Evolutionary conservation across 2,329 filamentous ascomycete genomes (phyloP).

Genomic region (Plectosphaerella plurivora): DNA sequence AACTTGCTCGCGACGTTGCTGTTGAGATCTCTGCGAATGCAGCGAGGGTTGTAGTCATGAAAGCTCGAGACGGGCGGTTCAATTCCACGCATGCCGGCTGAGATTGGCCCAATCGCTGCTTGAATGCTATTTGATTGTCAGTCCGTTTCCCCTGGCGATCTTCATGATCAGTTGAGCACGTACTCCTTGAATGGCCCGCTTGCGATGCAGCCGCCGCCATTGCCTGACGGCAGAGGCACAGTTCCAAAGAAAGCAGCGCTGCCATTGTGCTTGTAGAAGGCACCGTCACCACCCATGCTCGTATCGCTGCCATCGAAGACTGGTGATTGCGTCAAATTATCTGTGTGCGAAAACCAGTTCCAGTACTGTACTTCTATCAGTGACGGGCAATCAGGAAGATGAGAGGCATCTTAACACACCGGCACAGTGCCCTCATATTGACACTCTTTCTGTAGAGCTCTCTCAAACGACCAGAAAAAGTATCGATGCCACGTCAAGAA

Average conservation of each 20-base stretch:
- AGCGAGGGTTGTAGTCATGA: slow-evolving; percentile 22
- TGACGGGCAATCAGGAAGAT: too few species aligned
- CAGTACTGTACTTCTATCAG: slow-evolving; percentile 19
- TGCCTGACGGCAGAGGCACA: slow-evolving; percentile 25
- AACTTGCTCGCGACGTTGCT: neutral
- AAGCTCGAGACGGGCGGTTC: neutral
- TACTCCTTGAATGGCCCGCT: slow-evolving; percentile 23
- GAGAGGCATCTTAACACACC: too few species aligned
- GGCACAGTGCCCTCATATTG: slow-evolving; percentile 11
- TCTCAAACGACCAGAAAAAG: slow-evolving; percentile 8
- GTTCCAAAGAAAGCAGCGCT: slow-evolving; percentile 9
- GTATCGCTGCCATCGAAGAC: slow-evolving; percentile 34
- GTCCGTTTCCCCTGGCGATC: too few species aligned
- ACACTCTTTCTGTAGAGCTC: slow-evolving; percentile 9
- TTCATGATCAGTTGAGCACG: neutral
- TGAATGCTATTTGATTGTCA: neutral
- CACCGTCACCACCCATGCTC: slow-evolving; percentile 34
- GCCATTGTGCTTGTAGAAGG: slow-evolving; percentile 18
- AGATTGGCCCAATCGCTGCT: slow-evolving; percentile 18
- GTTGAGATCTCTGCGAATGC: slow-evolving; percentile 24
- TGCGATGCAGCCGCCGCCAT: slow-evolving; percentile 27
- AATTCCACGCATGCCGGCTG: slow-evolving; percentile 16
- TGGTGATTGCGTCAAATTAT: slow-evolving; percentile 23
- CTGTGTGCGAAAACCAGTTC: slow-evolving; percentile 27
- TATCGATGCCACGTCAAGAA: slow-evolving; percentile 14